Percentiles rank a stretch among this genome's conserved stretches.
Conservation (phyloP, 305 asterid genomes). For the Rubia tinctorum region DNA sequence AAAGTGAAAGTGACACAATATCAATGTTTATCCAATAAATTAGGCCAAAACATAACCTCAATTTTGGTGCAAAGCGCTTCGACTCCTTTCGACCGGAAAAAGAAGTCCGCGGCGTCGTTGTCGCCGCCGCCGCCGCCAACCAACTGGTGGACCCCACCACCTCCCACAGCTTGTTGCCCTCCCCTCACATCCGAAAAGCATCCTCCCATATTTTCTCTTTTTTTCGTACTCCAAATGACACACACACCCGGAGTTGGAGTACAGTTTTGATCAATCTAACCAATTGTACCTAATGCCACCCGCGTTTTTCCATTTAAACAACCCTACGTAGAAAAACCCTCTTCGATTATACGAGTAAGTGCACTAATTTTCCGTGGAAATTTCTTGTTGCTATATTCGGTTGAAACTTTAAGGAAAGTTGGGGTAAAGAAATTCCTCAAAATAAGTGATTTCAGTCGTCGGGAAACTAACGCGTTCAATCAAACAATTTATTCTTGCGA, state of each 20-base stretch:
- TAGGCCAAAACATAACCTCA: constrained; percentile 34
- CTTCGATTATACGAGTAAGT: too few relatives aligned
- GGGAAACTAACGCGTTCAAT: background rate
- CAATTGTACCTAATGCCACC: background rate
- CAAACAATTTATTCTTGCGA: background rate
- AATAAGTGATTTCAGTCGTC: background rate
- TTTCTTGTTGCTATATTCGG: background rate
- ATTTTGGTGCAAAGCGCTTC: constrained; percentile 48
- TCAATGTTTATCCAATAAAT: background rate
- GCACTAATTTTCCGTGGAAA: background rate
- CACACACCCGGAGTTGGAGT: background rate
- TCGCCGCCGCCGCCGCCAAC: constrained; percentile 20
- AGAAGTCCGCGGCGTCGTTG: constrained; percentile 69
- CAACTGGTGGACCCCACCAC: constrained; percentile 23
- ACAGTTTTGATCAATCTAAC: background rate
- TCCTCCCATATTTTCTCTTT: background rate
- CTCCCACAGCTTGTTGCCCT: constrained; percentile 75
- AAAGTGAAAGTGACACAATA: background rate
- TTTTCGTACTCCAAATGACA: background rate
- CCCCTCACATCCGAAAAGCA: constrained; percentile 56
- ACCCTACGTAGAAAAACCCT: background rate
- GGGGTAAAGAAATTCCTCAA: too few relatives aligned
- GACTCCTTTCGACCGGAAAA: constrained; percentile 49
- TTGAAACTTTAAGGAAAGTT: background rate
- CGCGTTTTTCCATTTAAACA: background rate